These are phyloP conservation scores for Neonectria magnoliae DNA, from an alignment of 2,329 filamentous ascomycete species.

Conservation along the genomic window DNA sequence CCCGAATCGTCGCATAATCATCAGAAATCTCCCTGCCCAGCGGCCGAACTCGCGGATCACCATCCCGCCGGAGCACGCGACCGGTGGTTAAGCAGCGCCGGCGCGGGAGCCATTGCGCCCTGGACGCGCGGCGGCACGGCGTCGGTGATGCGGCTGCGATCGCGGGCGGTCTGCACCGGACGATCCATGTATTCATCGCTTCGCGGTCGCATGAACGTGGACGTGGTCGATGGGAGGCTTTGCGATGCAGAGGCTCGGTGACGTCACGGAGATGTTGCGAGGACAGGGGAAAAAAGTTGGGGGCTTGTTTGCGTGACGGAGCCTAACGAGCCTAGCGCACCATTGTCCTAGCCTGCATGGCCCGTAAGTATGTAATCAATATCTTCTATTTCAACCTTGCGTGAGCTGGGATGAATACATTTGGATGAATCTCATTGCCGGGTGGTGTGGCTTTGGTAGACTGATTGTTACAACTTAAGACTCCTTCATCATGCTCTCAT, in stretches of 20 bases:
- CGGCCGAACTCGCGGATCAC: constrained; percentile 54
- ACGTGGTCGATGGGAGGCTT: constrained; percentile 11
- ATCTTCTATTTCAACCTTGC: background rate
- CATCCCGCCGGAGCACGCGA: constrained; percentile 24
- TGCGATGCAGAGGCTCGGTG: constrained; percentile 19
- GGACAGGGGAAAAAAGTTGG: background rate
- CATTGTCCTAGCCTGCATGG: background rate
- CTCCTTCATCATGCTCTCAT: background rate
- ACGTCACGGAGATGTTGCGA: constrained; percentile 33
- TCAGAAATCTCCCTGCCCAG: constrained; percentile 55
- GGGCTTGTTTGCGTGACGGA: background rate
- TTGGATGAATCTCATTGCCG: background rate
- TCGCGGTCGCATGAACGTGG: constrained; percentile 20
- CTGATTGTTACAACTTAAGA: background rate
- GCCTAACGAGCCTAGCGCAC: background rate
- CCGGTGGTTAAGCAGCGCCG: constrained; percentile 25
- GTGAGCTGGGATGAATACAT: background rate
- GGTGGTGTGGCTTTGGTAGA: background rate
- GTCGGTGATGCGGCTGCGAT: background rate
- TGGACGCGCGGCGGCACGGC: background rate
- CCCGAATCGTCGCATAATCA: constrained; percentile 57
- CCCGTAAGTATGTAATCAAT: background rate
- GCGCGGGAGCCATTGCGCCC: constrained; percentile 16
- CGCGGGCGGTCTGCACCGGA: constrained; percentile 27
- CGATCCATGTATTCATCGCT: constrained; percentile 35